phyloP scores from a whole-genome alignment of 306 rosid species.

The Carpinus fangiana region DNA sequence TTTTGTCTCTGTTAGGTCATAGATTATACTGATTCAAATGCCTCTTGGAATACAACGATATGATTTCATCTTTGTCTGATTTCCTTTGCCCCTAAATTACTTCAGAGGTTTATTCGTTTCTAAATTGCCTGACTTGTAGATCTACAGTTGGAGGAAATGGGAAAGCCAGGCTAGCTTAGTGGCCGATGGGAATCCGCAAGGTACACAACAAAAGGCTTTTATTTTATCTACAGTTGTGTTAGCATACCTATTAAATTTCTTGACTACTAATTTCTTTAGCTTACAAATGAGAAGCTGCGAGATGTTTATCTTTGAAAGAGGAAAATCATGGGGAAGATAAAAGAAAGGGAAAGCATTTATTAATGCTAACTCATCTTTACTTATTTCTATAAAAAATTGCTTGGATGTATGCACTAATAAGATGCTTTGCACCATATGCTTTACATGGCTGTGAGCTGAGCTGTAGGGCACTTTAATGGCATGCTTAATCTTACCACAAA shows the following conservation, averaged over 20 bases:
- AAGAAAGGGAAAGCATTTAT: too few relatives aligned
- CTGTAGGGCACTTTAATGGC: too few relatives aligned
- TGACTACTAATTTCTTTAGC: not conserved
- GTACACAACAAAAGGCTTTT: conserved; percentile 33
- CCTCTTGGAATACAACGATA: not conserved
- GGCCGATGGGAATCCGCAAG: conserved; percentile 60
- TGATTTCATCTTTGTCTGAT: not conserved
- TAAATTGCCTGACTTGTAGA: conserved; percentile 43
- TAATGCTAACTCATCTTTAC: too few relatives aligned
- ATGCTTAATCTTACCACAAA: too few relatives aligned
- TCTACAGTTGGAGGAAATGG: conserved; percentile 96
- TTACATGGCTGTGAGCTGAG: too few relatives aligned
- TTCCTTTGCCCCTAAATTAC: not conserved
- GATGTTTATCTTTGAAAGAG: not conserved
- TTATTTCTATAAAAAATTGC: too few relatives aligned
- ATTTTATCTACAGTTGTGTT: conserved; percentile 3
- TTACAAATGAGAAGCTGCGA: not conserved
- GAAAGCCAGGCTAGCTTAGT: conserved; percentile 59
- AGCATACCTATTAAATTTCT: not conserved
- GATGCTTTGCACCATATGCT: too few relatives aligned
- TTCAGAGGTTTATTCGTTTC: conserved; percentile 19
- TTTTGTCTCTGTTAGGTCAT: conserved; percentile 8
- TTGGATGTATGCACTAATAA: too few relatives aligned
- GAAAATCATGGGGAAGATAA: too few relatives aligned
- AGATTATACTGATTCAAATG: conserved; percentile 1